Base-by-base conservation (phyloP, 2,329 filamentous ascomycete genomes). In the Lasiodiplodia citricola region DNA sequence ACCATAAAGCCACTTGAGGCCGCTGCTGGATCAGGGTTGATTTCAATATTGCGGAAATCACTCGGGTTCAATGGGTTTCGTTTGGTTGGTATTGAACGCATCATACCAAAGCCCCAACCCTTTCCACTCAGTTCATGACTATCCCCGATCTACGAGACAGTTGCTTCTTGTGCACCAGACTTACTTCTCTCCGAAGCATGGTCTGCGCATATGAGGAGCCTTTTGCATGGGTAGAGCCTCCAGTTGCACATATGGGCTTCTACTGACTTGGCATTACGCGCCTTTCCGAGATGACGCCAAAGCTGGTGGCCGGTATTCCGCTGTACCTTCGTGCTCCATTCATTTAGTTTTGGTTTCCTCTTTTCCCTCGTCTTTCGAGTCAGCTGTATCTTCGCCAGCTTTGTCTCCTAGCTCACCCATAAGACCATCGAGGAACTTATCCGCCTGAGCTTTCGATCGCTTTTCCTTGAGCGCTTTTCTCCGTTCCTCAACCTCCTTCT, bases 381-480 rank as follows among this genome's bases (percentile, higher is more conserved):
- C 50, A 5, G 31, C 31, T 3, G 7, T 35, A 37, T 66, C 38
- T 5, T 52, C 28, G 2, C 55, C 66, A 11, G 25, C 38, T 23
- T 54, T 41, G 1, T 62, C 57, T 35, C 50, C 66, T 71, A 81
- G 70, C 69, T 80, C 77, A 58, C 71, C 74, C 18, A 74, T 81
- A 69, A 91, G 78, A 21, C 86, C 86, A 66, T 90, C 87, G 73
- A 96, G 78, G 78, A 96, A 96, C 71, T 82, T 87, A 73, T 92
- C 91, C 41, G 92, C 92, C 79, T 91, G 86, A 74, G 88, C 90
- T 79, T 88, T 90, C 37, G 75, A 82, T 73, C 81, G 81, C 84
- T 84, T 80, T 72, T 84, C 81, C 70, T 92, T 91, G 72, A 93
- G 87, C 75, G 90, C 87, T 73, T 81, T 83, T 73, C 85, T 86